These are phyloP conservation scores for Cladosporium sp. DNA, from an alignment of 2,329 filamentous ascomycete genomes.

Conservation along the genomic window DNA sequence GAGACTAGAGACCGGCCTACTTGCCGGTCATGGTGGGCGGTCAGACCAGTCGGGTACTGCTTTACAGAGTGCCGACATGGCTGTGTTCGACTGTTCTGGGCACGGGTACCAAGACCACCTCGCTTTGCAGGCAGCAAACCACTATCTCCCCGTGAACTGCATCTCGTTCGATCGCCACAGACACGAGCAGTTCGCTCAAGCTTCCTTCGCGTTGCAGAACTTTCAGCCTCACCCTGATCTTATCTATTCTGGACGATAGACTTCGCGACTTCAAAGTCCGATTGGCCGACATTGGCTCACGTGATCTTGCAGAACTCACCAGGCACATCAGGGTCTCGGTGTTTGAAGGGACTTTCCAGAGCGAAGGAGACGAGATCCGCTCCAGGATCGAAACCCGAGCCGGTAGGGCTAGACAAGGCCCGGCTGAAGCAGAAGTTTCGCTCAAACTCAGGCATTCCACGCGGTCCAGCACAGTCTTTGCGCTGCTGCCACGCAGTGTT, in stretches of 20 bases:
- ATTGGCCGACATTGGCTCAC: not conserved
- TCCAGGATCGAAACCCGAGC: not conserved
- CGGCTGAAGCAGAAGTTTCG: not conserved
- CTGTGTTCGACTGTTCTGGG: not conserved
- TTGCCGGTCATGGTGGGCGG: not conserved
- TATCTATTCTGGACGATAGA: not conserved
- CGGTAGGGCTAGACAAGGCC: not conserved
- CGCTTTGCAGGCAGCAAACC: too few relatives aligned
- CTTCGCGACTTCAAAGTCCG: not conserved
- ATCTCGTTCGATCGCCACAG: not conserved
- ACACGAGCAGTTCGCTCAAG: not conserved
- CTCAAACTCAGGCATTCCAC: not conserved
- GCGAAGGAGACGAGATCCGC: not conserved
- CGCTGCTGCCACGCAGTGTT: not conserved
- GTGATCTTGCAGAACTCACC: not conserved
- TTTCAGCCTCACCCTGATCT: constrained; percentile 6
- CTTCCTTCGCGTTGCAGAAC: constrained; percentile 1
- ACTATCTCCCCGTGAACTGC: too few relatives aligned
- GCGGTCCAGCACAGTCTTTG: not conserved
- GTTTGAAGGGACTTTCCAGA: not conserved
- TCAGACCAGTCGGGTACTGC: not conserved
- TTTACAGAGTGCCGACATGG: not conserved
- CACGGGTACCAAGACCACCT: too few relatives aligned
- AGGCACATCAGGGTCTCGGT: not conserved
- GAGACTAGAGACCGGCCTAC: constrained; percentile 2